These are phyloP conservation scores for Rosa lucieae DNA, from an alignment of 306 rosid genomes.

Conservation along the genomic window DNA sequence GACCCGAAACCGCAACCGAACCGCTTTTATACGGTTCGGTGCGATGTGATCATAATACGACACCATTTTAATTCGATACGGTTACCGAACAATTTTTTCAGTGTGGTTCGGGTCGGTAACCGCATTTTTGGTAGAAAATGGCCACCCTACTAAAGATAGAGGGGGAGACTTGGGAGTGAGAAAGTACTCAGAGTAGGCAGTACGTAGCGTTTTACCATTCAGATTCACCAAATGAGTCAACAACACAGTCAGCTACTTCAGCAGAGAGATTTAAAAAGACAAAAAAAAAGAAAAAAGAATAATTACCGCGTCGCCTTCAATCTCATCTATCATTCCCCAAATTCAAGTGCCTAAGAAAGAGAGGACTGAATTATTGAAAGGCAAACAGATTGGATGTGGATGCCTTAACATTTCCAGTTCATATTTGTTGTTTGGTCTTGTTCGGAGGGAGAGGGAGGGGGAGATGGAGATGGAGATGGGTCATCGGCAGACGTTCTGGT, in stretches of 20 bases:
- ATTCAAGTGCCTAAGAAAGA: too few relatives aligned
- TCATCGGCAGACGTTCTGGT: conserved; percentile 63
- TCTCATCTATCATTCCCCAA: neutral
- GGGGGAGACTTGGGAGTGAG: neutral
- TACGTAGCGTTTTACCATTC: neutral
- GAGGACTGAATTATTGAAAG: too few relatives aligned
- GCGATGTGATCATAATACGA: too few relatives aligned
- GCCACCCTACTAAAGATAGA: neutral
- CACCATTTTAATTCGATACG: too few relatives aligned
- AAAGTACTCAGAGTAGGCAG: neutral
- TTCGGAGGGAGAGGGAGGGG: neutral
- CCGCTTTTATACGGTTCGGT: too few relatives aligned
- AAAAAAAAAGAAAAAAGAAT: neutral
- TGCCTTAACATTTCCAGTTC: neutral
- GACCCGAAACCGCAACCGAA: too few relatives aligned
- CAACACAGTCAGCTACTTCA: too few relatives aligned
- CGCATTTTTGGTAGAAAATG: too few relatives aligned
- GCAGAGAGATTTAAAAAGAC: neutral
- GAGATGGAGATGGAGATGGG: conserved; percentile 3
- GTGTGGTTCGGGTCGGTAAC: too few relatives aligned
- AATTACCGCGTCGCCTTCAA: neutral
- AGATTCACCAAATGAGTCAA: too few relatives aligned
- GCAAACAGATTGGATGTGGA: too few relatives aligned
- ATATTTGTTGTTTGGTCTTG: neutral
- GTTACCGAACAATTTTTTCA: too few relatives aligned